phyloP scores from a whole-genome alignment of 1,284 basidiomycete species.

The Tylopilus orsonianus region DNA sequence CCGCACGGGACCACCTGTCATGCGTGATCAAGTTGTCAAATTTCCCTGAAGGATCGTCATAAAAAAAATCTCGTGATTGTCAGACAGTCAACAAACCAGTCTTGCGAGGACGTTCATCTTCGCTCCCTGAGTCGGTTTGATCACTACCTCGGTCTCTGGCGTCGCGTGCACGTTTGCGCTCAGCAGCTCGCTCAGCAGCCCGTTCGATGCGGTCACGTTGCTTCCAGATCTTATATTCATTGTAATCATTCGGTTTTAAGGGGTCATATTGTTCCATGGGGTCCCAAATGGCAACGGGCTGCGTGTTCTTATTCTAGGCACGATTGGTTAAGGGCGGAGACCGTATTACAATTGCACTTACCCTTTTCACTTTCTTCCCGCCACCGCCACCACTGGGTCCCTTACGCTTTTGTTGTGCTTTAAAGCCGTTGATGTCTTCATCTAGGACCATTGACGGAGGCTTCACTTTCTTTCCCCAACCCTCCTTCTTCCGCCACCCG shows the following conservation, averaged over 20 bases:
- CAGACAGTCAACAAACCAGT: conserved; percentile 45
- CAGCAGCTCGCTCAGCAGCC: conserved; percentile 59
- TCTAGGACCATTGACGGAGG: conserved; percentile 86
- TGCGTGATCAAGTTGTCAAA: conserved; percentile 46
- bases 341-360: conserved; percentile 27
- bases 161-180: conserved; percentile 61
- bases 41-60: conserved; percentile 43
- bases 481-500: conserved; percentile 40
- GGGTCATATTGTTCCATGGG: conserved; percentile 79
- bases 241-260: conserved; percentile 81
- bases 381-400: conserved; percentile 36
- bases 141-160: conserved; percentile 50
- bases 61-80: not conserved
- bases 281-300: conserved; percentile 62
- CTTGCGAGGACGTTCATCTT: conserved; percentile 71
- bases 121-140: conserved; percentile 68
- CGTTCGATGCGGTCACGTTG: conserved; percentile 71
- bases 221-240: conserved; percentile 79
- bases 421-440: conserved; percentile 85
- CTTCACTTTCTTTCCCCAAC: conserved; percentile 84
- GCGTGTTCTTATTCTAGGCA: conserved; percentile 59
- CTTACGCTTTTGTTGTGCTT: conserved; percentile 49
- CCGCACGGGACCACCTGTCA: conserved; percentile 54
- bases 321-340: conserved; percentile 7
- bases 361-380: conserved; percentile 66